These are phyloP conservation scores for Funneliformis mosseae DNA, from an alignment of 192 early-diverging fungal species.

Conservation along the genomic window DNA sequence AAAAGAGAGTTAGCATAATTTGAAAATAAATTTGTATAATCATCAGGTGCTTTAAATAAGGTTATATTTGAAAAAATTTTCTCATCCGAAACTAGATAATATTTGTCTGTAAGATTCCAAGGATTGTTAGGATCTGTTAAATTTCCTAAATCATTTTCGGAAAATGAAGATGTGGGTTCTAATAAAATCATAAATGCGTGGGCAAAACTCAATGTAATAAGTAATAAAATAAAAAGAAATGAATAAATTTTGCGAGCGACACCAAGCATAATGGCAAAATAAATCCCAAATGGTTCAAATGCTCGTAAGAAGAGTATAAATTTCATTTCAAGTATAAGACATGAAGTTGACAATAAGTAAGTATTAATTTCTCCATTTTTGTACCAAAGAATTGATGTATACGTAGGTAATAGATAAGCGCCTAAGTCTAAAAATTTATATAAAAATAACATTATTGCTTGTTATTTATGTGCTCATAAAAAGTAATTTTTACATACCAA, in stretches of 20 bases:
- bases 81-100: background rate
- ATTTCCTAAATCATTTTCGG: background rate
- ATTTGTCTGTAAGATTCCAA: background rate
- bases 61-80: too few relatives aligned
- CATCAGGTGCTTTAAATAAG: too few relatives aligned
- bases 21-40: too few relatives aligned
- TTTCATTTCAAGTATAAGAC: conserved; percentile 5
- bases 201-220: background rate
- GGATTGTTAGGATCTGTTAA: background rate
- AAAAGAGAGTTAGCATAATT: too few relatives aligned
- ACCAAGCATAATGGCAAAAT: background rate
- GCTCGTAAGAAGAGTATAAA: background rate
- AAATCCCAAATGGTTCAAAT: background rate
- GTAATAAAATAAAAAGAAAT: background rate
- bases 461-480: too few relatives aligned
- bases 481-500: background rate
- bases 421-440: too few relatives aligned
- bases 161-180: background rate
- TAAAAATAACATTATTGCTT: too few relatives aligned
- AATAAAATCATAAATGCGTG: background rate
- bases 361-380: background rate
- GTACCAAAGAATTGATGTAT: background rate
- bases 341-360: background rate
- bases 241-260: background rate
- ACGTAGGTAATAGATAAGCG: too few relatives aligned